phyloP scores from a whole-genome alignment of 768 basidiomycete genomes.

The Amanita muscaria region DNA sequence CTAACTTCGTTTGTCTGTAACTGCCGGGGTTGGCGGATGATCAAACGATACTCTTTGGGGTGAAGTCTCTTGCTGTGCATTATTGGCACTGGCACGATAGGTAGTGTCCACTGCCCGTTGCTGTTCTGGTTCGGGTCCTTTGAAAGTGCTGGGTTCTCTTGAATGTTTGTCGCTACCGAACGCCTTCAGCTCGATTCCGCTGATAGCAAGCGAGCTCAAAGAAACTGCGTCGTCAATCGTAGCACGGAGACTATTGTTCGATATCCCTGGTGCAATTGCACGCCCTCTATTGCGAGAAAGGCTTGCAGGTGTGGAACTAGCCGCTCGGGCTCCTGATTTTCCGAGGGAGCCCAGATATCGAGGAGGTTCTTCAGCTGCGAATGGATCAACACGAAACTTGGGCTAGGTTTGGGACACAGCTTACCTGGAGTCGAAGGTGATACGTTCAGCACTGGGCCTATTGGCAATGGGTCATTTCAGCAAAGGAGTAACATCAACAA shows the following conservation, averaged over 20 bases:
- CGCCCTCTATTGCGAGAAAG: conserved; percentile 6
- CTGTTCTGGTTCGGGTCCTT: not conserved
- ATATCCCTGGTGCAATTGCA: conserved; percentile 19
- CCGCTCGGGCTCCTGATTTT: not conserved
- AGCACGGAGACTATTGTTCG: conserved; percentile 25
- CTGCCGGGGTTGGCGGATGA: too few species aligned
- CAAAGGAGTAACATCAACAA: too few species aligned
- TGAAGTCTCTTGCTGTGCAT: conserved; percentile 9
- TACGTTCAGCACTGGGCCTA: not conserved
- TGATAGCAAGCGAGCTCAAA: conserved; percentile 28
- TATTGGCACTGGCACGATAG: not conserved
- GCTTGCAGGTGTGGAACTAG: not conserved
- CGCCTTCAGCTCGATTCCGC: conserved; percentile 15
- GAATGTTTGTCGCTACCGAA: not conserved
- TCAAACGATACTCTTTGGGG: conserved; percentile 17
- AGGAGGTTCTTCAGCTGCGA: not conserved
- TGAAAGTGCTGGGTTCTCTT: conserved; percentile 5
- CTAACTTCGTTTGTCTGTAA: too few species aligned
- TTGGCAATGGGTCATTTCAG: too few species aligned
- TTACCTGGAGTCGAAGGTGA: conserved; percentile 1
- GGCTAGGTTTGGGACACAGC: too few species aligned
- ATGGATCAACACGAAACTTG: too few species aligned
- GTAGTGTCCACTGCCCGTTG: conserved; percentile 1
- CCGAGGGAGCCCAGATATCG: conserved; percentile 1
- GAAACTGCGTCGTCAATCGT: conserved; percentile 36